Evolutionary conservation across 805 yeast species (phyloP).

Genomic region (Phaffomyces thermotolerans): DNA sequence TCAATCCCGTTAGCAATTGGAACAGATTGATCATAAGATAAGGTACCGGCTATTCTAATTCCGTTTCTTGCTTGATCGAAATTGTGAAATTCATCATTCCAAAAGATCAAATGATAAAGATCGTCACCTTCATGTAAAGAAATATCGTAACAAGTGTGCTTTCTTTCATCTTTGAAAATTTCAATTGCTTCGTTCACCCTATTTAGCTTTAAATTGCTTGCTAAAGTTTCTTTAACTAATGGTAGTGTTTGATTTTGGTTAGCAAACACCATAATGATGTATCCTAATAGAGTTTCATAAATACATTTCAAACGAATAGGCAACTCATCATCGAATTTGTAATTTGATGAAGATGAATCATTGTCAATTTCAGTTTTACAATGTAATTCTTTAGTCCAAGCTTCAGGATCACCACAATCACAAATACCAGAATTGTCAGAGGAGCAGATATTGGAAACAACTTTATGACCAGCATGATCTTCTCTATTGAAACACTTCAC

Average conservation of each 20-base stretch:
- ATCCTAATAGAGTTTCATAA: slow-evolving; percentile 32
- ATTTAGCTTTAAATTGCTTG: not conserved
- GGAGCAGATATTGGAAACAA: slow-evolving; percentile 34
- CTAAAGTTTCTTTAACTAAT: slow-evolving; percentile 17
- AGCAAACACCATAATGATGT: slow-evolving; percentile 35
- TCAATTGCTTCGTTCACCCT: not conserved
- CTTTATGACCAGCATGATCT: slow-evolving; percentile 64
- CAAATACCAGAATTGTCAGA: slow-evolving; percentile 31
- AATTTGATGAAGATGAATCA: slow-evolving; percentile 23
- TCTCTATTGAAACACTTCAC: slow-evolving; percentile 61
- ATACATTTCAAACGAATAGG: slow-evolving; percentile 19
- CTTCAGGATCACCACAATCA: slow-evolving; percentile 88
- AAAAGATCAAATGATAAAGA: slow-evolving; percentile 46
- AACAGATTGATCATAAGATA: slow-evolving; percentile 24
- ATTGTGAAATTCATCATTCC: slow-evolving; percentile 76
- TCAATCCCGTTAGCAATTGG: slow-evolving; percentile 40
- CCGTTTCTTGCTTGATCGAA: slow-evolving; percentile 47
- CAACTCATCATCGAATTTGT: slow-evolving; percentile 7
- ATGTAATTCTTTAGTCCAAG: slow-evolving; percentile 47
- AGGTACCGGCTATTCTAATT: slow-evolving; percentile 30
- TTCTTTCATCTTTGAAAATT: not conserved
- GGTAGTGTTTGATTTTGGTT: slow-evolving; percentile 34
- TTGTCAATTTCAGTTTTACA: slow-evolving; percentile 34
- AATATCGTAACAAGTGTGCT: not conserved
- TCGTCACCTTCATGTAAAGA: not conserved